Conservation (phyloP, 495 filamentous ascomycete species). For the Hypoxylon perforatum region DNA sequence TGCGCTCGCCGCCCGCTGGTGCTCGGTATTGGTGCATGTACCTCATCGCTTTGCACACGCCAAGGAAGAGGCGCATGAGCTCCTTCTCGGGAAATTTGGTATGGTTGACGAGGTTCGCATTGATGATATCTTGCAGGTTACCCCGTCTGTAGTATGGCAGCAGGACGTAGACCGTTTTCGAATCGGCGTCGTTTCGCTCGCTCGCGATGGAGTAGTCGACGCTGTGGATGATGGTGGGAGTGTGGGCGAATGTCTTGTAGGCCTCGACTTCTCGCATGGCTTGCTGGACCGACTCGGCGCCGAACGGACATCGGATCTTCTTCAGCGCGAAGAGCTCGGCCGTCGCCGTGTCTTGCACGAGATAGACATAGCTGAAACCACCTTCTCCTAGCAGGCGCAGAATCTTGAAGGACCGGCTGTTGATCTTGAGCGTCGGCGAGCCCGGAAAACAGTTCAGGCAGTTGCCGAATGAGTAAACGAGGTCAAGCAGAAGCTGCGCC, state of each 20-base stretch:
- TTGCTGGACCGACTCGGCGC: constrained; percentile 91
- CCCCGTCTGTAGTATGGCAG: constrained; percentile 94
- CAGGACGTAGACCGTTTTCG: constrained; percentile 96
- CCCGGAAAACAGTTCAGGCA: constrained; percentile 96
- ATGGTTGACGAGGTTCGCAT: constrained; percentile 97
- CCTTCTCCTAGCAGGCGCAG: constrained; percentile 93
- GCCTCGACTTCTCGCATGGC: constrained; percentile 97
- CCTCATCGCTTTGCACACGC: constrained; percentile 86
- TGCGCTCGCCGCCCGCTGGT: constrained; percentile 61
- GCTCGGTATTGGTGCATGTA: constrained; percentile 89
- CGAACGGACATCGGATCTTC: constrained; percentile 98
- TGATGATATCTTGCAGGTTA: constrained; percentile 97
- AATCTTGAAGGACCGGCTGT: constrained; percentile 94
- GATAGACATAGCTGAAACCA: constrained; percentile 98
- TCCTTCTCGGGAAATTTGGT: constrained; percentile 85
- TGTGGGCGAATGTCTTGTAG: constrained; percentile 85
- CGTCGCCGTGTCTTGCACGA: constrained; percentile 87
- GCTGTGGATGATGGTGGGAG: constrained; percentile 88
- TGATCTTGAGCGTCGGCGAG: constrained; percentile 93
- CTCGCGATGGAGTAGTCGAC: constrained; percentile 78
- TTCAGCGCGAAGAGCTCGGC: constrained; percentile 92
- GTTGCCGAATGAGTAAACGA: constrained; percentile 89
- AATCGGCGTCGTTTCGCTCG: constrained; percentile 70
- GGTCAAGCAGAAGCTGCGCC: constrained; percentile 87
- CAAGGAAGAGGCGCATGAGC: constrained; percentile 89